Evolutionary conservation across 805 yeast genomes (phyloP).

Genomic region (Metschnikowia shivogae): DNA sequence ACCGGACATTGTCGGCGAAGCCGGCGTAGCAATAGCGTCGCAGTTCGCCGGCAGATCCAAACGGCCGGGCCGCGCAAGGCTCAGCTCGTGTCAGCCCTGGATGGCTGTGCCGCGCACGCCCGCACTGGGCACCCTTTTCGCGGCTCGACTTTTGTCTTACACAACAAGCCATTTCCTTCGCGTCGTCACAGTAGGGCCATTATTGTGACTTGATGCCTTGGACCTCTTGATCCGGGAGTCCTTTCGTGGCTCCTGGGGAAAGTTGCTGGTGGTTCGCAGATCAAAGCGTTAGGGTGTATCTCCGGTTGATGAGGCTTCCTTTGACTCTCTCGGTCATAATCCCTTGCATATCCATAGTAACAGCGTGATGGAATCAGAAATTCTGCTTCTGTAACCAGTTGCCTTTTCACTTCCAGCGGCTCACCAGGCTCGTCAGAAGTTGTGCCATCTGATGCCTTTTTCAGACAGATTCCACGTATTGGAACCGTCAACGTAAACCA

Average conservation of each 20-base stretch:
- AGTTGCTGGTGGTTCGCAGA: constrained; percentile 15
- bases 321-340: constrained; percentile 50
- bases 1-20: too few species aligned
- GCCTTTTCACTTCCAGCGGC: too few species aligned
- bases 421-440: too few species aligned
- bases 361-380: too few species aligned
- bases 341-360: constrained; percentile 33
- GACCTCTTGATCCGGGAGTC: constrained; percentile 16
- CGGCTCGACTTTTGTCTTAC: constrained; percentile 1
- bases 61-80: too few species aligned
- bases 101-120: not conserved
- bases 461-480: too few species aligned
- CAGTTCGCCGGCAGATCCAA: too few species aligned
- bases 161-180: constrained; percentile 15
- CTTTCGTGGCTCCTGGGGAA: constrained; percentile 13
- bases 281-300: constrained; percentile 41
- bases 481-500: too few species aligned
- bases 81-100: too few species aligned
- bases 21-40: too few species aligned
- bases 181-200: constrained; percentile 15
- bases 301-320: constrained; percentile 44
- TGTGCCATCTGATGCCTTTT: too few species aligned
- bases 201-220: constrained; percentile 14
- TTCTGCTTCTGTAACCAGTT: too few species aligned
- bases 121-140: not conserved